Conservation (phyloP, 2,329 filamentous ascomycete species). For the Xylaria arbuscula region DNA sequence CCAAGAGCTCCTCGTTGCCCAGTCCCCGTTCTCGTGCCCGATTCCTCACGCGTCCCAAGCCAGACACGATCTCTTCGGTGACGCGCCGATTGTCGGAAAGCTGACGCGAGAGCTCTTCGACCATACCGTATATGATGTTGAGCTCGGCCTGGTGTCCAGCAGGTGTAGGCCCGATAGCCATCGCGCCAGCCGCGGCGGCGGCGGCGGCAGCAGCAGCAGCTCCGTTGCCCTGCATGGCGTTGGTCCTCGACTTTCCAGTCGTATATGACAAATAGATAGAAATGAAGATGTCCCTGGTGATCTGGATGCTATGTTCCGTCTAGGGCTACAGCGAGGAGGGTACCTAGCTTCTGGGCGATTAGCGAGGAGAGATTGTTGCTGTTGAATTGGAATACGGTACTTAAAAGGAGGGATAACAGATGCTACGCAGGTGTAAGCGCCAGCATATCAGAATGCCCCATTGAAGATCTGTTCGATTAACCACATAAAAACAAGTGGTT, state of each 20-base stretch:
- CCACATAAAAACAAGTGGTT: no score
- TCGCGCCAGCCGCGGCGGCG: conserved; percentile 53
- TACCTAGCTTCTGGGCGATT: background rate
- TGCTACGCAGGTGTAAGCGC: no score
- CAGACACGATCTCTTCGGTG: conserved; percentile 72
- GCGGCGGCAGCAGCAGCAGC: conserved; percentile 44
- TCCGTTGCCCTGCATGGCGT: conserved; percentile 49
- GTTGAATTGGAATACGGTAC: background rate
- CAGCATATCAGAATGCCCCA: no score
- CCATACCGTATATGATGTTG: conserved; percentile 75
- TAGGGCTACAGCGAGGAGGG: background rate
- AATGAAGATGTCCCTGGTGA: background rate
- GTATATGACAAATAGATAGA: conserved; percentile 18
- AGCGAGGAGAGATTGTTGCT: background rate
- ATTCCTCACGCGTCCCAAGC: conserved; percentile 69
- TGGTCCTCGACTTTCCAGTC: conserved; percentile 29
- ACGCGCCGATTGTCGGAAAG: conserved; percentile 70
- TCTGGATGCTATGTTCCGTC: background rate
- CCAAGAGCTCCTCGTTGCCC: conserved; percentile 69
- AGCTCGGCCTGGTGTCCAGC: conserved; percentile 75
- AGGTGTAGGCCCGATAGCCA: conserved; percentile 67
- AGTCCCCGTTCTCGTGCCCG: conserved; percentile 64
- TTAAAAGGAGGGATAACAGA: no score
- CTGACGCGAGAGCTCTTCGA: conserved; percentile 73
- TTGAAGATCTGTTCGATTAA: no score